Evolutionary conservation across 768 basidiomycete genomes (phyloP).

Genomic region (Psilocybe azurescens): DNA sequence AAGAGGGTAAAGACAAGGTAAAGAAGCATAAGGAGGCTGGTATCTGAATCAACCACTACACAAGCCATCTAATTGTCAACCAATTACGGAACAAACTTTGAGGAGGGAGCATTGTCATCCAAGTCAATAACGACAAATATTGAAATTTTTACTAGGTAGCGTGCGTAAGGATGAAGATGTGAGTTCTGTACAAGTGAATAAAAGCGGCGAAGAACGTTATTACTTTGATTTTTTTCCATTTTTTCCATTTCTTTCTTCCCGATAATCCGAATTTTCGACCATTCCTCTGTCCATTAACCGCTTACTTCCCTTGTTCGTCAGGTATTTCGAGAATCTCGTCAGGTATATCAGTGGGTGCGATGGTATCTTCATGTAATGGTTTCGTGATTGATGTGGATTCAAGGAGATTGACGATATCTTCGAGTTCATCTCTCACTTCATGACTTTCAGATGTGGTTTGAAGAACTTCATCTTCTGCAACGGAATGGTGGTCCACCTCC

Average conservation of each 20-base stretch:
- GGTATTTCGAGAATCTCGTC: slow-evolving; percentile 61
- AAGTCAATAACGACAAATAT: background rate
- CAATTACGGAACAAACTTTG: background rate
- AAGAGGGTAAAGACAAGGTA: background rate
- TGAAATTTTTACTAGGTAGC: background rate
- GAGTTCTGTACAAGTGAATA: slow-evolving; percentile 1
- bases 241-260: slow-evolving; percentile 2
- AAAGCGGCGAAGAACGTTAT: background rate
- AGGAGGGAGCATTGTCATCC: background rate
- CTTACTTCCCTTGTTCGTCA: slow-evolving; percentile 50
- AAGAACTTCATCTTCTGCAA: slow-evolving; percentile 5
- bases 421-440: slow-evolving; percentile 33
- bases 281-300: background rate
- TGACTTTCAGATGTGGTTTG: background rate
- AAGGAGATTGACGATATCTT: slow-evolving; percentile 70
- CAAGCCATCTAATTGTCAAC: background rate
- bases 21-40: background rate
- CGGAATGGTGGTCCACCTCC: background rate
- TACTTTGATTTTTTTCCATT: background rate
- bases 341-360: slow-evolving; percentile 48
- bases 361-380: slow-evolving; percentile 42
- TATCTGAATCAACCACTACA: background rate
- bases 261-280: background rate
- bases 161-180: slow-evolving; percentile 13
- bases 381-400: slow-evolving; percentile 49